These are phyloP conservation scores for Capronia coronata DNA, from an alignment of 2,329 filamentous ascomycete species.

Conservation along the genomic window DNA sequence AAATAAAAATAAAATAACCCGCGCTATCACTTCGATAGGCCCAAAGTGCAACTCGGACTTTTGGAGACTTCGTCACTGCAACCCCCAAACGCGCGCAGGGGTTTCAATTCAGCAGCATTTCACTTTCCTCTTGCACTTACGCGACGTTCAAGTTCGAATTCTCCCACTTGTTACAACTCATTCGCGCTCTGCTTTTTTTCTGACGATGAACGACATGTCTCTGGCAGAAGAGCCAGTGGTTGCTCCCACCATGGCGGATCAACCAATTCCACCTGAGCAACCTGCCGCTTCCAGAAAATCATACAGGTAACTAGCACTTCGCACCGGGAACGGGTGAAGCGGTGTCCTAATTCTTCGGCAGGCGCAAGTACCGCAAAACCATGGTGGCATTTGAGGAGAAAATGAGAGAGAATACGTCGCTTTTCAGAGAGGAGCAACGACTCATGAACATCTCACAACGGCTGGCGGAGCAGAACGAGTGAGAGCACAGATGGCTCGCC, in stretches of 20 bases:
- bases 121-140: not conserved
- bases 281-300: slow-evolving; percentile 20
- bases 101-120: not conserved
- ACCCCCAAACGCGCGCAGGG: slow-evolving; percentile 1
- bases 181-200: not conserved
- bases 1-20: no score
- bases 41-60: not conserved
- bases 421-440: slow-evolving; percentile 72
- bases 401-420: slow-evolving; percentile 59
- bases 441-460: slow-evolving; percentile 74
- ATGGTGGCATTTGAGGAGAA: slow-evolving; percentile 77
- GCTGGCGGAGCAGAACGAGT: slow-evolving; percentile 90
- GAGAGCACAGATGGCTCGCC: slow-evolving; percentile 34
- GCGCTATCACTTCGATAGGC: not conserved
- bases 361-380: slow-evolving; percentile 84
- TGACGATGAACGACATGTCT: slow-evolving; percentile 9
- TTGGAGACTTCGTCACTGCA: not conserved
- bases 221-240: slow-evolving; percentile 12
- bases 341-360: slow-evolving; percentile 16
- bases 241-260: slow-evolving; percentile 4
- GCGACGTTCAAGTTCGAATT: not conserved
- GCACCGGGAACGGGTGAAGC: not conserved
- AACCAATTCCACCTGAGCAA: slow-evolving; percentile 10
- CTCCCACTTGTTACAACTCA: not conserved
- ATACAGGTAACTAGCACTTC: slow-evolving; percentile 13